These are phyloP conservation scores for Alternaria gaisen DNA, from an alignment of 2,329 filamentous ascomycete species.

Conservation along the genomic window DNA sequence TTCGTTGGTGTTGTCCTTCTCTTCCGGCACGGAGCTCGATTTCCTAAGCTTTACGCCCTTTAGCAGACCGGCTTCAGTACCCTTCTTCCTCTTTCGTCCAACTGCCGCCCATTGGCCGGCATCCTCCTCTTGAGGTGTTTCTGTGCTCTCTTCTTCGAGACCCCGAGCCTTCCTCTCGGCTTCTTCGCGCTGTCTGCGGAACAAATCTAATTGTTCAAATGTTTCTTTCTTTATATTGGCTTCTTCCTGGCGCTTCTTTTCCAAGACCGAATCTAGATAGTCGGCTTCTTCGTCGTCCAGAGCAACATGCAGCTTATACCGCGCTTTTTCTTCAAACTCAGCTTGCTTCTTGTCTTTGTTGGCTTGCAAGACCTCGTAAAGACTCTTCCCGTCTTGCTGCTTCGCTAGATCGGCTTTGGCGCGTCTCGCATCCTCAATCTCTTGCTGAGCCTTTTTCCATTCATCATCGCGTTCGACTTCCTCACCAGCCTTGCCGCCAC, in stretches of 20 bases:
- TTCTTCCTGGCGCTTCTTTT: conserved; percentile 66
- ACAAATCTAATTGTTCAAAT: conserved; percentile 65
- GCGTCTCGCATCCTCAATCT: conserved; percentile 69
- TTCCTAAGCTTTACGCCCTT: conserved; percentile 58
- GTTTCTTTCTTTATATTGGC: conserved; percentile 66
- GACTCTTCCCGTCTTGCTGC: conserved; percentile 65
- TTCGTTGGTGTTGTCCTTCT: conserved; percentile 10
- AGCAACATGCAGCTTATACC: conserved; percentile 78
- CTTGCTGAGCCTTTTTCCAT: conserved; percentile 71
- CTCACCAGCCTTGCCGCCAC: conserved; percentile 59
- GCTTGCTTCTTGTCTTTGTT: conserved; percentile 91
- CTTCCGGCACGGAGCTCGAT: conserved; percentile 35
- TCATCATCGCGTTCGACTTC: conserved; percentile 58
- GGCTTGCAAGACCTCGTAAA: conserved; percentile 79
- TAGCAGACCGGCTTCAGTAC: conserved; percentile 46
- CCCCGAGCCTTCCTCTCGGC: conserved; percentile 59
- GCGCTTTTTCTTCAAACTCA: conserved; percentile 77
- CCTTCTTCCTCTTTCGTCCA: conserved; percentile 63
- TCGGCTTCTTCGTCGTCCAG: conserved; percentile 82
- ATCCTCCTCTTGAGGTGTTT: conserved; percentile 47
- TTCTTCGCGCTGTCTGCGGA: conserved; percentile 67
- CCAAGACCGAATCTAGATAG: conserved; percentile 70
- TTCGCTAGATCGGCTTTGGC: conserved; percentile 63
- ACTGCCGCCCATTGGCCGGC: conserved; percentile 60
- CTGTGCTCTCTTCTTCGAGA: conserved; percentile 51